phyloP scores from a whole-genome alignment of 2,329 filamentous ascomycete genomes.

The Colletotrichum paranaense region DNA sequence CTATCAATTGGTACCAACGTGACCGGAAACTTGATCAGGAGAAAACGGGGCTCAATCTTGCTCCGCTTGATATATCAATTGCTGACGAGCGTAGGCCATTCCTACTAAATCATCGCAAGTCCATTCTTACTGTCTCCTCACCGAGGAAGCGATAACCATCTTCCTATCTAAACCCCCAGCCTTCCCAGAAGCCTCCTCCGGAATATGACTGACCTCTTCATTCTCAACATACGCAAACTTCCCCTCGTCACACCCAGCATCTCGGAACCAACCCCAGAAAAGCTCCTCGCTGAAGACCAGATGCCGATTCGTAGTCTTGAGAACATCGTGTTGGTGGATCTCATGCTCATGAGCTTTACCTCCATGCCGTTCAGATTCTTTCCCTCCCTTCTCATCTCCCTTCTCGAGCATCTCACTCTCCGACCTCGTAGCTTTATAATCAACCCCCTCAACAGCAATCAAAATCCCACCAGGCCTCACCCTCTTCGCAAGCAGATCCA shows the following conservation, averaged over 20 bases:
- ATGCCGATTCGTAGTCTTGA: conserved; percentile 37
- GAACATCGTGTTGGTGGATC: not conserved
- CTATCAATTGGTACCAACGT: not conserved
- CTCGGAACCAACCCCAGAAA: conserved; percentile 37
- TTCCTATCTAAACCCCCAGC: conserved; percentile 21
- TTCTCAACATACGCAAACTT: conserved; percentile 24
- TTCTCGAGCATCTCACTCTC: not conserved
- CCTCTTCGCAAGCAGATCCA: conserved; percentile 42
- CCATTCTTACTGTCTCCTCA: not conserved
- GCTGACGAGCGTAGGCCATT: not conserved
- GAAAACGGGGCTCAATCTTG: not conserved
- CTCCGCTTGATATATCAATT: not conserved
- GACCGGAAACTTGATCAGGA: not conserved
- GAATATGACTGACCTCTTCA: conserved; percentile 27
- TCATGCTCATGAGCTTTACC: not conserved
- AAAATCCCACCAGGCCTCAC: conserved; percentile 45
- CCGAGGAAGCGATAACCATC: conserved; percentile 22
- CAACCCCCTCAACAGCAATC: conserved; percentile 46
- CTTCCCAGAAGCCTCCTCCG: not conserved
- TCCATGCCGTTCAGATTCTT: conserved; percentile 21
- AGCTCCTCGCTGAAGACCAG: conserved; percentile 40
- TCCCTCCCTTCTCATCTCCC: not conserved
- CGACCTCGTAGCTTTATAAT: conserved; percentile 12
- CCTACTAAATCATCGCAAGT: not conserved
- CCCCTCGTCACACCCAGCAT: conserved; percentile 58